Percentiles rank a stretch among this genome's conserved stretches.
Conservation (phyloP, 2,329 filamentous ascomycete genomes). For the Aspergillus latus region DNA sequence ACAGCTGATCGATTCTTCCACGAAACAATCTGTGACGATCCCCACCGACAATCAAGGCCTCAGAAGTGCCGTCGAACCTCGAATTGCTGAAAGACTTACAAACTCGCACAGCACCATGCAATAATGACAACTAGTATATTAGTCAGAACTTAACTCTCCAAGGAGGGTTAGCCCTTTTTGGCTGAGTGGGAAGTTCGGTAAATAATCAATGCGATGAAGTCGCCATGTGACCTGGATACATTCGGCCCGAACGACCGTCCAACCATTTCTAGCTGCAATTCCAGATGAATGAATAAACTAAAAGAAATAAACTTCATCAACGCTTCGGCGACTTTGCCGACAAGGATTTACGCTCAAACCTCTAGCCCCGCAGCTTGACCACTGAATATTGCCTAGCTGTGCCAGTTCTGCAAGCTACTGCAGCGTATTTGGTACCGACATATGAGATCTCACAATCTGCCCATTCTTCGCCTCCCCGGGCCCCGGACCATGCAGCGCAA, state of each 20-base stretch:
- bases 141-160: too few relatives aligned
- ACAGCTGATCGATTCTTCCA: too few relatives aligned
- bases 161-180: too few relatives aligned
- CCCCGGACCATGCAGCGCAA: neutral
- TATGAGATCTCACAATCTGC: conserved; percentile 1
- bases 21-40: too few relatives aligned
- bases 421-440: conserved; percentile 9
- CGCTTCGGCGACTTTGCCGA: neutral
- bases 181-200: too few relatives aligned
- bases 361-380: neutral
- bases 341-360: conserved; percentile 5
- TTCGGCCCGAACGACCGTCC: neutral
- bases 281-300: neutral
- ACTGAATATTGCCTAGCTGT: neutral
- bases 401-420: conserved; percentile 1
- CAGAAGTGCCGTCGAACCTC: neutral
- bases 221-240: neutral
- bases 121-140: too few relatives aligned
- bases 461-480: neutral
- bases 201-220: conserved; percentile 12
- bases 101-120: neutral
- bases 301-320: conserved; percentile 4
- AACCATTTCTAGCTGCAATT: neutral
- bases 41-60: too few relatives aligned
- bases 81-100: neutral